Evolutionary conservation across 139 green algal genomes (phyloP).

Genomic region (Ettlia oleoabundans): DNA sequence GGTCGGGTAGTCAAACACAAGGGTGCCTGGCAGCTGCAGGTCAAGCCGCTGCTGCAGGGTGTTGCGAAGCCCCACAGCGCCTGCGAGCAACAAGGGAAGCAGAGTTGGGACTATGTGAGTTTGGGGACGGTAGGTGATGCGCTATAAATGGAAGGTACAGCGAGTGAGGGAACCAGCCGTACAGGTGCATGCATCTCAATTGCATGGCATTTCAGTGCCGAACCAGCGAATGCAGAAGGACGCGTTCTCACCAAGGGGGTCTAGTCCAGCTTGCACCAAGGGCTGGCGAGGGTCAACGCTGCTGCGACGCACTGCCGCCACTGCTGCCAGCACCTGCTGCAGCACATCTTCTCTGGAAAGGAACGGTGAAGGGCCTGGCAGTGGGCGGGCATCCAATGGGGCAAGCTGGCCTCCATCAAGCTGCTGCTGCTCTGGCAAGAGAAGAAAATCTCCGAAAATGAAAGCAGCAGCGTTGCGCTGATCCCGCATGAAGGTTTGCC

Average conservation of each 20-base stretch:
- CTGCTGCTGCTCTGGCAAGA: background rate
- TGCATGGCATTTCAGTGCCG: too few relatives aligned
- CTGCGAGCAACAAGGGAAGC: background rate
- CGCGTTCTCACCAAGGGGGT: constrained; percentile 38
- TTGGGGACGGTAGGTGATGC: too few relatives aligned
- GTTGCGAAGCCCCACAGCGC: constrained; percentile 37
- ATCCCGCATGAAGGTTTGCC: constrained; percentile 3
- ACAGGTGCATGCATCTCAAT: too few relatives aligned
- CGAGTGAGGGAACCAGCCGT: too few relatives aligned
- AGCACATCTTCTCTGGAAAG: constrained; percentile 24
- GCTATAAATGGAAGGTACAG: too few relatives aligned
- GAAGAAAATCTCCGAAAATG: constrained; percentile 1
- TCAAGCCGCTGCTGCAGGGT: constrained; percentile 26
- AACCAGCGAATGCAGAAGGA: background rate
- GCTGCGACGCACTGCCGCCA: background rate
- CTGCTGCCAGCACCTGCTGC: background rate
- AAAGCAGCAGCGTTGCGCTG: background rate
- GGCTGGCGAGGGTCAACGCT: constrained; percentile 1
- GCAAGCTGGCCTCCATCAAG: background rate
- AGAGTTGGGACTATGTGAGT: background rate
- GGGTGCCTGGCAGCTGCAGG: constrained; percentile 45
- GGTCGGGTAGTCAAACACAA: constrained; percentile 67
- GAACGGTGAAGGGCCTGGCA: background rate
- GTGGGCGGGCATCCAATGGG: background rate
- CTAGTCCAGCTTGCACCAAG: constrained; percentile 47